phyloP scores from a whole-genome alignment of 2,329 filamentous ascomycete species.

The Ophiostoma angusticollis region DNA sequence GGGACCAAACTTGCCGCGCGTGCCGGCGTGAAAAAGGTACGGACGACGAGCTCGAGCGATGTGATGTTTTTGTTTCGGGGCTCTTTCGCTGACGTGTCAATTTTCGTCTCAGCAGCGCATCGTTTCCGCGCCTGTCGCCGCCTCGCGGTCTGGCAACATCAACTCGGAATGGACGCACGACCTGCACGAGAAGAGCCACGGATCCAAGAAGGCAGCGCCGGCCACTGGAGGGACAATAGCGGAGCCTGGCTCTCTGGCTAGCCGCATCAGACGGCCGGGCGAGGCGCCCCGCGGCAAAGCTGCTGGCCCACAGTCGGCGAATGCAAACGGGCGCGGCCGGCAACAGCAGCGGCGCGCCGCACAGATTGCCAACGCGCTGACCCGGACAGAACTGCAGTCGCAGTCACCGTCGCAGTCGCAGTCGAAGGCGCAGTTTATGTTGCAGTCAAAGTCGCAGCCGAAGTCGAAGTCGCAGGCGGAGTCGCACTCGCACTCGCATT shows the following conservation, averaged over 20 bases:
- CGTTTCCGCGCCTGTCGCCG: slow-evolving; percentile 21
- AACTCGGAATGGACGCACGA: slow-evolving; percentile 62
- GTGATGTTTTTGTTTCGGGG: slow-evolving; percentile 1
- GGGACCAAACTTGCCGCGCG: slow-evolving; percentile 53
- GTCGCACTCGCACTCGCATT: no score
- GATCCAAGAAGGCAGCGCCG: slow-evolving; percentile 17
- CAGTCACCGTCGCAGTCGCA: slow-evolving; percentile 7
- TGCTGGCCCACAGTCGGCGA: slow-evolving; percentile 9
- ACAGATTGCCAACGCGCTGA: slow-evolving; percentile 33
- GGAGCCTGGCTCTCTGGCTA: slow-evolving; percentile 29
- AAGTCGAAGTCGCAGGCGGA: no score
- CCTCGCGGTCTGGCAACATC: slow-evolving; percentile 33
- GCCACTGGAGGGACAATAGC: no score
- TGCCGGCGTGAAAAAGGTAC: slow-evolving; percentile 60
- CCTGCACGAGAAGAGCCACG: slow-evolving; percentile 33
- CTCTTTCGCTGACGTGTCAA: neutral
- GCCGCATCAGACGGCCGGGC: slow-evolving; percentile 27
- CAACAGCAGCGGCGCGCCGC: slow-evolving; percentile 23
- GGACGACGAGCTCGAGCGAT: no score
- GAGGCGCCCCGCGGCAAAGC: slow-evolving; percentile 10
- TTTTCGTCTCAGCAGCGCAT: slow-evolving; percentile 16
- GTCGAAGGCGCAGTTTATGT: neutral
- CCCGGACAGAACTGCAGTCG: slow-evolving; percentile 23
- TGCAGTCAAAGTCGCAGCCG: no score
- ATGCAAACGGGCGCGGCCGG: neutral